These are phyloP conservation scores for Vanrija sp. DNA, from an alignment of 1,284 basidiomycete genomes.

Conservation along the genomic window DNA sequence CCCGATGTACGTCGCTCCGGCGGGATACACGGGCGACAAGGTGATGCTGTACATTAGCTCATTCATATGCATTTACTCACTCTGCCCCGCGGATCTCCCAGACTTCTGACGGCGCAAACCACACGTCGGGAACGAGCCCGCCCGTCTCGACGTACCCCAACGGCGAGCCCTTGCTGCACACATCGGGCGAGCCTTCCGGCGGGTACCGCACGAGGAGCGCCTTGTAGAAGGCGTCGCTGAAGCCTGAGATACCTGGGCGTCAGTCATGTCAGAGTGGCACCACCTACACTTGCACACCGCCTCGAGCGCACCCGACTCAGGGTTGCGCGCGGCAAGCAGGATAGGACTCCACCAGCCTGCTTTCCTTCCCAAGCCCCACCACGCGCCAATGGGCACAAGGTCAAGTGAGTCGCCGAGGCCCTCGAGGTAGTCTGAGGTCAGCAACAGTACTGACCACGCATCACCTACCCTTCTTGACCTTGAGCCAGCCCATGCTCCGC, in stretches of 20 bases:
- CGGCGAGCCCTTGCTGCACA: conserved; percentile 58
- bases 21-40: conserved; percentile 79
- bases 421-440: conserved; percentile 53
- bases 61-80: conserved; percentile 47
- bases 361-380: conserved; percentile 91
- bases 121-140: conserved; percentile 73
- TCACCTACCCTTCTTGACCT: conserved; percentile 65
- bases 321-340: conserved; percentile 75
- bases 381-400: conserved; percentile 72
- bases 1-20: conserved; percentile 67
- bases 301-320: conserved; percentile 63
- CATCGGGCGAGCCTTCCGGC: conserved; percentile 56
- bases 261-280: neutral
- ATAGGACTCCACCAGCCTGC: conserved; percentile 91
- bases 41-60: conserved; percentile 60
- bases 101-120: conserved; percentile 78
- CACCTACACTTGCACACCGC: conserved; percentile 74
- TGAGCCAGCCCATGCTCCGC: conserved; percentile 63
- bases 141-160: conserved; percentile 68
- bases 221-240: conserved; percentile 84
- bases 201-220: conserved; percentile 64
- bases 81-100: conserved; percentile 92
- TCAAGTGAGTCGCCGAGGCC: conserved; percentile 55
- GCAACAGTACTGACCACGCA: conserved; percentile 25
- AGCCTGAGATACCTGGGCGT: conserved; percentile 56